A percentile compares a stretch with the other conserved stretches of the same genome.
These are phyloP conservation scores for Exophiala xenobiotica DNA, from an alignment of 2,329 filamentous ascomycete species.

Conservation along the genomic window DNA sequence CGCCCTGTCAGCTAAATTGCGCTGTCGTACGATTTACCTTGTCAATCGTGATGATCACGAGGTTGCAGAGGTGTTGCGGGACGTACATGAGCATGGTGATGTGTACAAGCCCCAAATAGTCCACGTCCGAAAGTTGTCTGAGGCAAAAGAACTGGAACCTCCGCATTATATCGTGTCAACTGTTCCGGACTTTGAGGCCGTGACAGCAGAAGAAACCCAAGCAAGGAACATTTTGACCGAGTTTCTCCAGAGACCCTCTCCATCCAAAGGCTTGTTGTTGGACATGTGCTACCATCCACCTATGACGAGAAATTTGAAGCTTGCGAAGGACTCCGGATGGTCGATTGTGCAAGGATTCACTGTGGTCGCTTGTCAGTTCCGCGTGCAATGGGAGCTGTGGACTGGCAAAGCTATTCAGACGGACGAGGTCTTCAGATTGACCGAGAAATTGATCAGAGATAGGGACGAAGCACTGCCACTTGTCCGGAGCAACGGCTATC, in stretches of 20 bases:
- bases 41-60: conserved; percentile 29
- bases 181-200: conserved; percentile 40
- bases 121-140: conserved; percentile 19
- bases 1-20: conserved; percentile 52
- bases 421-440: not conserved
- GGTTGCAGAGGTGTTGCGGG: conserved; percentile 1
- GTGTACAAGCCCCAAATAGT: not conserved
- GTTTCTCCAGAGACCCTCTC: conserved; percentile 29
- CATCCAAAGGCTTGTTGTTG: not conserved
- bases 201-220: conserved; percentile 32
- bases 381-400: not conserved
- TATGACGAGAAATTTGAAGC: not conserved
- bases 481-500: not conserved
- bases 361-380: not conserved
- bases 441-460: not conserved
- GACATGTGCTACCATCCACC: conserved; percentile 12
- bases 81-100: not conserved
- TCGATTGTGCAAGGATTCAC: not conserved
- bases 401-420: not conserved
- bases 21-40: conserved; percentile 31
- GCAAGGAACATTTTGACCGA: conserved; percentile 31
- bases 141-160: conserved; percentile 29
- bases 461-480: too few relatives aligned
- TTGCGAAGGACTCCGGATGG: not conserved
- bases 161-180: conserved; percentile 41